These are phyloP conservation scores for Lodderomyces oxycetoniae DNA, from an alignment of 1,139 yeast species.

Conservation along the genomic window DNA sequence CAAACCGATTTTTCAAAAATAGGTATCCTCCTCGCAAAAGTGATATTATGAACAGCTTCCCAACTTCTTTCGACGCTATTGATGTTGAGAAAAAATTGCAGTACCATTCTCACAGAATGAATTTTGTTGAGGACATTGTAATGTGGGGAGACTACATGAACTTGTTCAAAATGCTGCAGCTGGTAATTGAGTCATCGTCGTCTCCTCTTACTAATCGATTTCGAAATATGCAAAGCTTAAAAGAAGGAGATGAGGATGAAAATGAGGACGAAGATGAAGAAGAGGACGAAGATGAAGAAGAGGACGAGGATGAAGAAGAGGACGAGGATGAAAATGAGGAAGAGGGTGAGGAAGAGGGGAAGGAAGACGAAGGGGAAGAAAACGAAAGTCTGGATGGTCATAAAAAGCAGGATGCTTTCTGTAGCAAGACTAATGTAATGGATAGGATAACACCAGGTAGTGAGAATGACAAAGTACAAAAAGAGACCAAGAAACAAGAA, in stretches of 20 bases:
- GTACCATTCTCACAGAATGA: slow-evolving; percentile 9
- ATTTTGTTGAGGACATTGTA: slow-evolving; percentile 18
- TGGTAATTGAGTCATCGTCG: too few species aligned
- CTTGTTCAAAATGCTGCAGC: slow-evolving; percentile 10
- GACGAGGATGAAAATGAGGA: slow-evolving; percentile 1
- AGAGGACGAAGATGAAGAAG: slow-evolving; percentile 10
- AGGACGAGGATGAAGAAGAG: slow-evolving; percentile 5
- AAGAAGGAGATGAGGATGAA: slow-evolving; percentile 11
- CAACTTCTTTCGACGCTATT: slow-evolving; percentile 29
- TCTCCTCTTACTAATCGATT: too few species aligned
- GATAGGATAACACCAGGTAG: too few species aligned
- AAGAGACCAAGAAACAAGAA: not conserved
- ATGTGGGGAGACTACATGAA: slow-evolving; percentile 18
- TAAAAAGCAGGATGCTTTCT: too few species aligned
- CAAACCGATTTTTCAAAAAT: slow-evolving; percentile 10
- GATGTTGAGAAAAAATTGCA: slow-evolving; percentile 17
- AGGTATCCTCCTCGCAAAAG: slow-evolving; percentile 3
- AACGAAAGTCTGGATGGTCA: slow-evolving; percentile 7
- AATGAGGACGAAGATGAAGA: slow-evolving; percentile 11
- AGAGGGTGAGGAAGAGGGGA: too few species aligned
- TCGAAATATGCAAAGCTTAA: not conserved
- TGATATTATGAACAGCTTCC: slow-evolving; percentile 14
- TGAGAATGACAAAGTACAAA: too few species aligned
- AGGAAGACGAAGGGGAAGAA: slow-evolving; percentile 10
- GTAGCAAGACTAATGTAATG: too few species aligned